Base-by-base conservation (phyloP, 2,329 filamentous ascomycete genomes). In the Nectriaceae sp. region DNA sequence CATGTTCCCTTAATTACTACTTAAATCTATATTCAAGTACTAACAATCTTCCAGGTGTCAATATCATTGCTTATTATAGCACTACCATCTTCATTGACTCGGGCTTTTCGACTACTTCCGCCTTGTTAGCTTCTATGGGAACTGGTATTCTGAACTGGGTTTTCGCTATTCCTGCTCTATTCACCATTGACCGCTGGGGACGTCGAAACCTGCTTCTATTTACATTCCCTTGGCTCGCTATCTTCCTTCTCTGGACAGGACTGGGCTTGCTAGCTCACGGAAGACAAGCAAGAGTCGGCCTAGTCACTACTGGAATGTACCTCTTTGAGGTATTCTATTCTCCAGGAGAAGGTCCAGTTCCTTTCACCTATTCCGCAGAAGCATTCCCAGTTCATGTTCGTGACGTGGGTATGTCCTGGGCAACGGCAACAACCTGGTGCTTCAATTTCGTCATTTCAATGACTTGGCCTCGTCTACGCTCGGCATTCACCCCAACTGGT, bases 281-380 rank as follows among this genome's bases (percentile, higher is more conserved):
- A 3, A 49, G 46, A 19, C 18, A 24, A 6, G 54, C 55, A 8
- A 59, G 59, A 5, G 55, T 70, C 20, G 66, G 55, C 11, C 65
- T 62, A 26, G 57, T 72, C 29, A 64, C 65, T 6, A 53, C 63
- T 1, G 67, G 67, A 8, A 64, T 72, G 33, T 72, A 70, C 53
- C 49, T 70, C 31, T 72, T 72, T 49, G 66, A 64, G 47, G 61
- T 66, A 5, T 57, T 69, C 18, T 72, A 72, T 59, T 70, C 67
- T 1, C 76, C 77, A 2, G 78, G 79, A 21, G 77, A 79, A 52
- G 79, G 79, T 0, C 78, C 79, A 1, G 79, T 82, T 0, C 78
- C 79, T 0, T 82, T 81, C 56, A 81, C 78, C 2, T 82, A 82
- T 61, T 79, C 76, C 0, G 79, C 79, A 10, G 79, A 82, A 61